phyloP scores from a whole-genome alignment of 345 rosid species.

The Camelina neglecta region DNA sequence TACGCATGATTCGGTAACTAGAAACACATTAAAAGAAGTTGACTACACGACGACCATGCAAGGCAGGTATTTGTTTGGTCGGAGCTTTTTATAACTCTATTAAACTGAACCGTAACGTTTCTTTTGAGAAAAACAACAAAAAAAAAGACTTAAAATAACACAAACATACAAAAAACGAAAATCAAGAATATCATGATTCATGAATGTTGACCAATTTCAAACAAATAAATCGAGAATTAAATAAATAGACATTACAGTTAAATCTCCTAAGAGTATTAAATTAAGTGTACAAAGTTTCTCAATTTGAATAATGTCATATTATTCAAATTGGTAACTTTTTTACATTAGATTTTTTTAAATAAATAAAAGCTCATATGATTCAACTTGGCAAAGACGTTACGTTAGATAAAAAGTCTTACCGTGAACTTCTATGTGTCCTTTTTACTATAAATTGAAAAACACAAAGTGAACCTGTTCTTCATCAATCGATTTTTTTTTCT shows the following conservation, averaged over 20 bases:
- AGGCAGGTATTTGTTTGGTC: not conserved
- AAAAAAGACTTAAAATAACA: no score
- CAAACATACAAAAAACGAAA: no score
- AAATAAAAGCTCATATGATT: not conserved
- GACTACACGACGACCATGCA: no score
- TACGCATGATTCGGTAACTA: not conserved
- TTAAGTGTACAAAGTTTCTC: no score
- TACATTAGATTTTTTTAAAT: no score
- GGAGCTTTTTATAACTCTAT: no score
- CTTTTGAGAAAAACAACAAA: no score
- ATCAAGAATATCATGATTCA: no score
- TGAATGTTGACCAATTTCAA: constrained; percentile 24
- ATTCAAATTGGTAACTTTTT: no score
- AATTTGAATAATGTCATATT: no score
- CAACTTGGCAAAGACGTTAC: not conserved
- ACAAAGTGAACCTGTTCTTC: not conserved
- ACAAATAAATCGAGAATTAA: not conserved
- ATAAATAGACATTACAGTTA: not conserved
- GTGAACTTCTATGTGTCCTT: not conserved
- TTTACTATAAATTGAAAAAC: not conserved
- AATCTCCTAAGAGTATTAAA: not conserved
- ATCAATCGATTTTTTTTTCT: constrained; percentile 9
- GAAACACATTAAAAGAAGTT: not conserved
- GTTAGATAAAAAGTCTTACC: not conserved
- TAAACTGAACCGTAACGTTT: no score